Base-by-base conservation (phyloP, 306 rosid genomes). In the Cicer pinnatifidum region DNA sequence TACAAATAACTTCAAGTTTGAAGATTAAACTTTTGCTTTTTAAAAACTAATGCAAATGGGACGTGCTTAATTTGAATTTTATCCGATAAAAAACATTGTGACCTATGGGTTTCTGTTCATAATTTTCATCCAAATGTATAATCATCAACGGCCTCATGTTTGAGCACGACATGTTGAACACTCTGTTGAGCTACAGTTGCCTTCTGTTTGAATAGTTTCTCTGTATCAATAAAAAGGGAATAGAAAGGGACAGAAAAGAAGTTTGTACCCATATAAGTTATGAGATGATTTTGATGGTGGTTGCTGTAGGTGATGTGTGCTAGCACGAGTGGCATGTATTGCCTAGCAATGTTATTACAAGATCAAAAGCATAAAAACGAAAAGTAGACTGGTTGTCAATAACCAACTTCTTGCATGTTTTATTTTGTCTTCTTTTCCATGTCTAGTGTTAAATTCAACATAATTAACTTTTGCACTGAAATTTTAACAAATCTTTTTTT, bases 391-490 rank as follows among this genome's bases (percentile, higher is more conserved):
- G 41, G 39, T 60, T 71, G 60, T 67, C 43, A 4, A 38, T 69
- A 10, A 11, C 20, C 33, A 67, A 44, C 51, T 11, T 57, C 46
- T 44, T 13, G 15, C 50, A 11, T 76, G 67, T 41, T 41, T 75
- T 75, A 40, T 39, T 11, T 1, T 41, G 17, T 10, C 15, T 0
- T 67, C 69, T 67, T 64, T 3, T 43, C 7, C 39, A 39, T 50
- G 9, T 48, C 63, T 33, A 8, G 65, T 19, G 53, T 20, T 15
- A 76, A 8, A 67, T 35, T 56, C 46, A 57, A 46, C 57, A 57
- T 17, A 48, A 45, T 8, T 35, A 17, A 46, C 11, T 19, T 59
- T 43, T 38, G n/a, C 39, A 2, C n/a, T 17, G 16, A 20, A 58
- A 45, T 40, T 76, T 13, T 33, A 39, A n/a, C 51, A 4, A 61